Conservation (phyloP, 2,329 filamentous ascomycete species). For the Aspergillus sp. region DNA sequence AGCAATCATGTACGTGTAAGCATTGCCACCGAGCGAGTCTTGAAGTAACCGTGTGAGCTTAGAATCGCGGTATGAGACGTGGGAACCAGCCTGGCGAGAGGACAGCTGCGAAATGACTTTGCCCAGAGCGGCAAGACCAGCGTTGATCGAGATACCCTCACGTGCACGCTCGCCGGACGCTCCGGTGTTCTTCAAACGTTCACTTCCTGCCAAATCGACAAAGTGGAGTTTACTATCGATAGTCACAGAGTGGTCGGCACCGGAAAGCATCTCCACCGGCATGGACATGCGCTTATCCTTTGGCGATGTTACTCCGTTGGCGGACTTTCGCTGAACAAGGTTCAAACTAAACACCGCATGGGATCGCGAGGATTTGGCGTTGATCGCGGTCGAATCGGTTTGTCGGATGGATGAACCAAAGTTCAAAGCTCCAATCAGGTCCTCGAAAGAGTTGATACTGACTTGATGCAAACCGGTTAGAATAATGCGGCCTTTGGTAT, state of each 20-base stretch:
- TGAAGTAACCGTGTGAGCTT: slow-evolving; percentile 92
- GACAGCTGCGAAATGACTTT: slow-evolving; percentile 99
- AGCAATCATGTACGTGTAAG: slow-evolving; percentile 99
- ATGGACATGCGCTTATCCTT: slow-evolving; percentile 86
- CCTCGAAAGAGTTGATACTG: slow-evolving; percentile 87
- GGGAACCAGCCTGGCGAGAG: slow-evolving; percentile 80
- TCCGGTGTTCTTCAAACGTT: slow-evolving; percentile 94
- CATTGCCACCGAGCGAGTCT: slow-evolving; percentile 94
- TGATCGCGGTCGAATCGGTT: slow-evolving; percentile 95
- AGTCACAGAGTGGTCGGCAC: slow-evolving; percentile 69
- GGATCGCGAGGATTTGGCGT: slow-evolving; percentile 95
- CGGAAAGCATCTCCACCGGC: slow-evolving; percentile 76
- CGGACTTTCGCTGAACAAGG: slow-evolving; percentile 75
- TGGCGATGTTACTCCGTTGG: slow-evolving; percentile 50
- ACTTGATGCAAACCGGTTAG: slow-evolving; percentile 88
- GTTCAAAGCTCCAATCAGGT: slow-evolving; percentile 84
- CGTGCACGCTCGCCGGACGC: slow-evolving; percentile 92
- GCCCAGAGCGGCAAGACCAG: slow-evolving; percentile 87
- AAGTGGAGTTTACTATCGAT: slow-evolving; percentile 99
- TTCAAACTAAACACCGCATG: slow-evolving; percentile 98
- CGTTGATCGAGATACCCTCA: slow-evolving; percentile 98
- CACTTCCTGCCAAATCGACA: slow-evolving; percentile 95
- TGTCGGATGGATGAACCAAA: slow-evolving; percentile 94
- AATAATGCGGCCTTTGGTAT: slow-evolving; percentile 91
- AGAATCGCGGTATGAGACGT: slow-evolving; percentile 98